Conservation (phyloP, 176 grass and related monocot genomes). For the Lolium rigidum region DNA sequence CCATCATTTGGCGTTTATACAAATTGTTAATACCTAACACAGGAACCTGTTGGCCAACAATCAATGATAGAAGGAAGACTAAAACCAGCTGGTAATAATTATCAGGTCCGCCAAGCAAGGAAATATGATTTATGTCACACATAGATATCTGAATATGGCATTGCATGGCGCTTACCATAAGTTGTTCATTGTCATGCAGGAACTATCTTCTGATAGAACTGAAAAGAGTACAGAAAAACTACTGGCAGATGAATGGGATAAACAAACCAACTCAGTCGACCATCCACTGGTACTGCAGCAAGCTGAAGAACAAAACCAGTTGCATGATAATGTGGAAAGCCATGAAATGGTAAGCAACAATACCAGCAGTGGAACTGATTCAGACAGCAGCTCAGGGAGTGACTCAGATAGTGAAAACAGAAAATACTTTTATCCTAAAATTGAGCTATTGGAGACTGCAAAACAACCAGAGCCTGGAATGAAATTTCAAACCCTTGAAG, state of each 20-base stretch:
- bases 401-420: constrained; percentile 28
- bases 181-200: constrained; percentile 28
- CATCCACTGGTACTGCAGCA: background rate
- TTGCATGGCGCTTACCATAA: constrained; percentile 5
- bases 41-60: constrained; percentile 9
- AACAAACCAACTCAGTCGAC: background rate
- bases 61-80: background rate
- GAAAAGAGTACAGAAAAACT: constrained; percentile 17
- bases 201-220: constrained; percentile 1
- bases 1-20: background rate
- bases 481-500: constrained; percentile 37
- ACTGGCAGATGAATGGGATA: background rate
- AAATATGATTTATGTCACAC: background rate
- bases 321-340: constrained; percentile 31
- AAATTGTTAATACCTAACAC: constrained; percentile 8
- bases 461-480: constrained; percentile 32
- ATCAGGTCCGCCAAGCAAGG: background rate
- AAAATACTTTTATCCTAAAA: constrained; percentile 26
- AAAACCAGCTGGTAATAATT: constrained; percentile 5
- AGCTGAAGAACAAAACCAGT: constrained; percentile 26
- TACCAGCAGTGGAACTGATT: constrained; percentile 35
- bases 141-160: background rate
- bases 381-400: constrained; percentile 30
- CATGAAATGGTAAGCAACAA: constrained; percentile 10
- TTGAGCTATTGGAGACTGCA: constrained; percentile 32